A percentile compares a stretch with the other conserved stretches of the same genome.
These are phyloP conservation scores for Mycena belliarum DNA, from an alignment of 768 basidiomycete species.

Conservation along the genomic window DNA sequence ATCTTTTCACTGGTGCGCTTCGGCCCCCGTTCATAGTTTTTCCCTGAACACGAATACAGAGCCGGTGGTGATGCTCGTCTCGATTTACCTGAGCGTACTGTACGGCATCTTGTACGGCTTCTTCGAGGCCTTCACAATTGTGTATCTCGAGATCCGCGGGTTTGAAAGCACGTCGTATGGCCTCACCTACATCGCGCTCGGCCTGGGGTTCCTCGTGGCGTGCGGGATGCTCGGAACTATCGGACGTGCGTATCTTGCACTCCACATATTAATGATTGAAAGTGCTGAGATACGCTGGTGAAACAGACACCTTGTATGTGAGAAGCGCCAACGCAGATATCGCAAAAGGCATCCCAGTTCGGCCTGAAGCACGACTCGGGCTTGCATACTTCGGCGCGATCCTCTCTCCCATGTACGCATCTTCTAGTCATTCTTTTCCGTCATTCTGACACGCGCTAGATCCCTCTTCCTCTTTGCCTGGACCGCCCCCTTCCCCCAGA, in stretches of 20 bases:
- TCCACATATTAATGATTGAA: neutral
- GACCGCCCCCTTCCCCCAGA: constrained; percentile 13
- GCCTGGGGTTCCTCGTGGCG: constrained; percentile 15
- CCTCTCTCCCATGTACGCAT: constrained; percentile 15
- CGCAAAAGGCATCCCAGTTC: constrained; percentile 6
- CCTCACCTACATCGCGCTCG: constrained; percentile 19
- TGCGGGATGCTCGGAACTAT: constrained; percentile 1
- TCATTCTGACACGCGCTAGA: neutral
- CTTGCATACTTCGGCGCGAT: constrained; percentile 13
- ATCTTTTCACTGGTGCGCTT: constrained; percentile 16
- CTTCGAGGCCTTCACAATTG: constrained; percentile 17
- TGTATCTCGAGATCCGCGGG: constrained; percentile 17
- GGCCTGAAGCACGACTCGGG: constrained; percentile 14
- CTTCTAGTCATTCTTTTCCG: neutral
- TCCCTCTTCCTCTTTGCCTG: constrained; percentile 22
- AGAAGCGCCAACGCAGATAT: neutral
- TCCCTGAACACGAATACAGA: constrained; percentile 8
- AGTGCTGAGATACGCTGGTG: neutral
- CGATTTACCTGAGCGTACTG: constrained; percentile 16
- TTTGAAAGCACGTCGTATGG: constrained; percentile 17
- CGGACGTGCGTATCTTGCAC: constrained; percentile 7
- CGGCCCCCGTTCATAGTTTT: too few relatives aligned
- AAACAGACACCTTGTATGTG: constrained; percentile 12
- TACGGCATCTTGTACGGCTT: constrained; percentile 21
- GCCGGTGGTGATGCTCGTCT: constrained; percentile 22